A percentile compares a stretch with the other conserved stretches of the same genome.
These are phyloP conservation scores for Lactarius psammicola DNA, from an alignment of 768 basidiomycete species.

Conservation along the genomic window DNA sequence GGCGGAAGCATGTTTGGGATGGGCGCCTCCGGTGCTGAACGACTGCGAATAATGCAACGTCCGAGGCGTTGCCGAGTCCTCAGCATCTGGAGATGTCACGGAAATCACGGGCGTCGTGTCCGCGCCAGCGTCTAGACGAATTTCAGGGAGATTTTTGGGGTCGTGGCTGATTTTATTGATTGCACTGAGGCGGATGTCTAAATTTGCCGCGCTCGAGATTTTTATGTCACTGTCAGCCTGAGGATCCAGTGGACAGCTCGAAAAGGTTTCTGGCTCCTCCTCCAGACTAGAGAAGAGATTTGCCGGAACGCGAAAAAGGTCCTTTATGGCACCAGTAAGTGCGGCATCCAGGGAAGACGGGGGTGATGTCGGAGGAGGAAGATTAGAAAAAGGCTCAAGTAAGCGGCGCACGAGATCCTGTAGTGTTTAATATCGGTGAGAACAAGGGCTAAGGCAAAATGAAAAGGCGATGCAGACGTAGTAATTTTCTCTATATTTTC, in stretches of 20 bases:
- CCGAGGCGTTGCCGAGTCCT: constrained; percentile 35
- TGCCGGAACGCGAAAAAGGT: constrained; percentile 27
- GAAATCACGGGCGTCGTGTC: constrained; percentile 35
- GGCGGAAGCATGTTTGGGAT: constrained; percentile 59
- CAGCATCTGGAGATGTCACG: constrained; percentile 39
- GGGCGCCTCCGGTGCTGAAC: constrained; percentile 46
- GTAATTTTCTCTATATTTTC: constrained; percentile 65
- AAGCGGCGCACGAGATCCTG: constrained; percentile 71
- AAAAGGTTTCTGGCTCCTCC: constrained; percentile 23
- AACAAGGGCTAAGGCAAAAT: not conserved
- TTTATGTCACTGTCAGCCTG: constrained; percentile 16
- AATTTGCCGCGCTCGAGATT: constrained; percentile 43
- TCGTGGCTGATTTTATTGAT: constrained; percentile 39
- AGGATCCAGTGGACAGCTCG: constrained; percentile 24
- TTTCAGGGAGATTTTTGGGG: constrained; percentile 41
- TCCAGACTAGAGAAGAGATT: constrained; percentile 26
- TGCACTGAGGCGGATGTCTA: constrained; percentile 53
- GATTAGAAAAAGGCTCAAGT: constrained; percentile 52
- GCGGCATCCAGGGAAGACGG: constrained; percentile 23
- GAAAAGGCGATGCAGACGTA: constrained; percentile 50
- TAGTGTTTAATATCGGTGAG: constrained; percentile 12
- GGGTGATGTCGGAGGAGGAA: constrained; percentile 27
- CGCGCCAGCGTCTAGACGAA: constrained; percentile 34
- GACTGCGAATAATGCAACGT: constrained; percentile 50
- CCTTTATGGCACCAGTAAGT: constrained; percentile 26